phyloP scores from a whole-genome alignment of 495 filamentous ascomycete genomes.

The Penicillium paxilli region DNA sequence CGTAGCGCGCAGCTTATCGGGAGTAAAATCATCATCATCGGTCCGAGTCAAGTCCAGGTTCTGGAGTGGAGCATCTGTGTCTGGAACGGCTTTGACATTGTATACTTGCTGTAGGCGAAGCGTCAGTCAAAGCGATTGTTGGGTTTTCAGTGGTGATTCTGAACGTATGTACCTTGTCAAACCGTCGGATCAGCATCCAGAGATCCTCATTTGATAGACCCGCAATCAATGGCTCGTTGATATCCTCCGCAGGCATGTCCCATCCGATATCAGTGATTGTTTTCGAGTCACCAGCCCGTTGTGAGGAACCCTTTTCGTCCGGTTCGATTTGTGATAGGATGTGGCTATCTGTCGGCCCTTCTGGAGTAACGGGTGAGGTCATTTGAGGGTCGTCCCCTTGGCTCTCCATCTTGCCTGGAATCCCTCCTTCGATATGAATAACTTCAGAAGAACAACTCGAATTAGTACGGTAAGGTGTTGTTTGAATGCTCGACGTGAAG shows the following conservation, averaged over 20 bases:
- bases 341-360: slow-evolving; percentile 49
- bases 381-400: not conserved
- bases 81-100: slow-evolving; percentile 69
- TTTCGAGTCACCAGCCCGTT: slow-evolving; percentile 39
- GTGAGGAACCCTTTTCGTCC: slow-evolving; percentile 50
- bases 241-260: slow-evolving; percentile 58
- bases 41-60: slow-evolving; percentile 81
- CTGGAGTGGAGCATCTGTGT: slow-evolving; percentile 50
- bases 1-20: slow-evolving; percentile 78
- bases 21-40: slow-evolving; percentile 82
- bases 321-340: slow-evolving; percentile 44
- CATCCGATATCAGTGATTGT: slow-evolving; percentile 73
- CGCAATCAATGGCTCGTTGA: slow-evolving; percentile 64
- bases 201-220: slow-evolving; percentile 76
- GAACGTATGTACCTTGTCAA: slow-evolving; percentile 23
- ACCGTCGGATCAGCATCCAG: slow-evolving; percentile 68
- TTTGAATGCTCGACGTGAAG: no score
- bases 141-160: not conserved
- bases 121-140: not conserved
- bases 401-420: not conserved
- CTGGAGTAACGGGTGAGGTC: not conserved
- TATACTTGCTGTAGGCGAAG: slow-evolving; percentile 69
- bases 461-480: no score
- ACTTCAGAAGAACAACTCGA: no score
- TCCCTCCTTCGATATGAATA: no score